Evolutionary conservation across 441 rosid species (phyloP).

Genomic region (Jatropha podagrica): DNA sequence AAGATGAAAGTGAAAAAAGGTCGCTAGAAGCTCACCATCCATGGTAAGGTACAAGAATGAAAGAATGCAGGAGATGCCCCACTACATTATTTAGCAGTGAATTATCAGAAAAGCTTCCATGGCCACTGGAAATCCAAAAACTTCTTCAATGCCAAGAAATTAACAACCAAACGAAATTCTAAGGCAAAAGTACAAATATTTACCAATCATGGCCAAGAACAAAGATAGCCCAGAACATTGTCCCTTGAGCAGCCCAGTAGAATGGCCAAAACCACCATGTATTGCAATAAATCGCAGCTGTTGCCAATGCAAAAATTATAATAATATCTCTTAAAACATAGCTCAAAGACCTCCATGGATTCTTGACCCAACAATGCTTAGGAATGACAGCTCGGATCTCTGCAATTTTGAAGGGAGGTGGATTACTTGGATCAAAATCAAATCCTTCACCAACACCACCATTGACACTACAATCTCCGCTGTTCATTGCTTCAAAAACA

Average conservation of each 20-base stretch:
- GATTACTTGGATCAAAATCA: conserved; percentile 59
- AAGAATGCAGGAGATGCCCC: conserved; percentile 83
- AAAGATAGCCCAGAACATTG: conserved; percentile 97
- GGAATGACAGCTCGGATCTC: conserved; percentile 91
- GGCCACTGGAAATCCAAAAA: conserved; percentile 54
- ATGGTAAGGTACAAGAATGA: conserved; percentile 40
- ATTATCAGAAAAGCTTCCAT: conserved; percentile 86
- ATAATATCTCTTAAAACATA: conserved; percentile 71
- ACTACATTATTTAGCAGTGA: conserved; percentile 60
- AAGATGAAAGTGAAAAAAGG: too few species aligned
- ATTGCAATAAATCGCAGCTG: conserved; percentile 53
- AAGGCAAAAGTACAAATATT: not conserved
- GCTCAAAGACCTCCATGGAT: conserved; percentile 90
- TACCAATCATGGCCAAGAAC: conserved; percentile 99
- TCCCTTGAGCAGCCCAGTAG: conserved; percentile 91
- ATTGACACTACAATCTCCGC: not conserved
- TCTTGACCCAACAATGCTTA: conserved; percentile 92
- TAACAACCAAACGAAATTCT: not conserved
- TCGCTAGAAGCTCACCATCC: conserved; percentile 61
- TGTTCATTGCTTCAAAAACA: not conserved
- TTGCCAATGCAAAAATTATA: conserved; percentile 58
- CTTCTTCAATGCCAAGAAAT: not conserved
- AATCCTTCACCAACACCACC: not conserved
- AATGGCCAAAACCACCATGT: conserved; percentile 81
- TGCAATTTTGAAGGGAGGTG: conserved; percentile 78